Evolutionary conservation across 805 yeast genomes (phyloP), one percentile per base, ranked within the genome.

Genomic region (Starmerella tilneyi): DNA sequence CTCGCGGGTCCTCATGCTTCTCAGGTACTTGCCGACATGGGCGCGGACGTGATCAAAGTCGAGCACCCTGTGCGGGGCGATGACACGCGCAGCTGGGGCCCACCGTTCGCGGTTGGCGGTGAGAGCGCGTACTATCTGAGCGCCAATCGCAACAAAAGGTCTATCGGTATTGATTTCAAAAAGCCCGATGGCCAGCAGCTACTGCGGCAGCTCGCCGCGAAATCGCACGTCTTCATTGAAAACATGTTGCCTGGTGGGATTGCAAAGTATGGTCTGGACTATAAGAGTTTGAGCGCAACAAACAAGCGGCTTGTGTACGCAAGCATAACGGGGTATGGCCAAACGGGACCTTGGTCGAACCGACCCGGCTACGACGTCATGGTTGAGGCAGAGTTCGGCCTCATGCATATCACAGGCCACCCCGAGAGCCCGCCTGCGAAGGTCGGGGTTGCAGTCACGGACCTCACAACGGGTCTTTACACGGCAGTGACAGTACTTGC

Each of bases 401-500:
- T 66, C 36, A 66, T 66, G 71, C 70, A 66, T 48, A 67, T 66
- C 49, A 66, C 70, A 0, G 71, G 71, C 15, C 60, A 63, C 40
- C 62, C 63, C 6, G 60, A 63, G 27, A 64, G 70, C 21, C 66
- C 63, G 11, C 69, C 70, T 1, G 67, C 64, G 20, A 66, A 67
- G 48, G 70, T 65, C 6, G 71, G 71, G 4, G 71, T 66, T 6
- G 71, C 71, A 3, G 67, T 67, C 12, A 66, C 68, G n/a, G 71
- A 67, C 46, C 48, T 66, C 39, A 65, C 68, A 15, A 61, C 71
- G 1, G 71, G 70, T 0, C 51, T 66, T 29, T 66, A 67, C 45
- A 63, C 68, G 4, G 61, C 62, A 1, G 60, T 63, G 41, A 58
- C 68, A 1, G 58, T 66, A 11, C 46, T 67, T 53, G 71, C 67